Base-by-base conservation (phyloP, 805 yeast species). In the Yarrowia divulgata region DNA sequence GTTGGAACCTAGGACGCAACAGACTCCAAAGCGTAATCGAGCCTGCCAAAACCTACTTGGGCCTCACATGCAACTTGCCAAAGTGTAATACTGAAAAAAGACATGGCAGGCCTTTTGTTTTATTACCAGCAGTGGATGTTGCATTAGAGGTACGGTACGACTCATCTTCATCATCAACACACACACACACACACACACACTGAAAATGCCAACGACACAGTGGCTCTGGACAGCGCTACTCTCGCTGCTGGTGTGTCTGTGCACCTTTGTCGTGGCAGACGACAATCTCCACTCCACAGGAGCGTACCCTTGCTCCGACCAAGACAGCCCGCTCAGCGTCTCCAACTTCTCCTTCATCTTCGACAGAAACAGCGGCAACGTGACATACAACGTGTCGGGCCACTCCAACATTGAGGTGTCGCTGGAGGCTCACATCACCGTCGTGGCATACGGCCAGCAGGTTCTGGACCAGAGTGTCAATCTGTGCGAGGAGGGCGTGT, bases 401-500 rank as follows among this genome's bases (percentile, higher is more conserved):
- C 48, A 66, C 52, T 66, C 69, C 50, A 48, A 55, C 70, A 37
- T 63, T 23, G 70, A 64, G 48, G 39, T 46, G 10, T n/a, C 42
- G 40, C 39, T 52, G 48, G 46, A 29, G 23, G 73, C 70, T 16
- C 72, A 69, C 35, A 70, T 75, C 42, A 67, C 70, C 29, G 58
- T 77, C 16, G 52, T 69, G 10, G 77, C 78, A 8, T 77, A 77
- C 63, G 80, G 79, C 12, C 71, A 64, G 12, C 64, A 69, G 37
- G 71, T 77, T 10, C 73, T 73, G 45, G 70, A 73, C 58, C 70
- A 75, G 54, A 69, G 70, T 32, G 76, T 77, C 48, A 73, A 77
- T 57, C 73, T 78, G 12, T 77, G 80, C 69, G 73, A 71, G 19
- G 74, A 74, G 57, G 73, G 71, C 14, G 73, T 77, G n/a, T 23